Evolutionary conservation across 1,139 yeast species (phyloP).

Genomic region (Taphrina betulina): DNA sequence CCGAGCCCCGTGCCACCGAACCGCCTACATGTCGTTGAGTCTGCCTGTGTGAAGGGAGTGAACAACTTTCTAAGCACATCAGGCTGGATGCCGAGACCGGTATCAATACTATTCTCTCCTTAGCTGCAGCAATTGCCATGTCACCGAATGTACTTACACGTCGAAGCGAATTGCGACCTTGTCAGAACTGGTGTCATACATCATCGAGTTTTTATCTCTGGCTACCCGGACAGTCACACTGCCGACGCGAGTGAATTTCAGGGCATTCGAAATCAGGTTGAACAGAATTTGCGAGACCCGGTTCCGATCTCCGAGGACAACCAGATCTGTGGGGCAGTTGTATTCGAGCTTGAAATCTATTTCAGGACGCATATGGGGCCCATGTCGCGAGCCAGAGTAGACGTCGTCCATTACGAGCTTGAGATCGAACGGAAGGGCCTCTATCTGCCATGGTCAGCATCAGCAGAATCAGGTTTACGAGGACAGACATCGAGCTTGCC

Average conservation of each 20-base stretch:
- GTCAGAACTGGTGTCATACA: background rate
- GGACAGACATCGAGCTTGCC: constrained; percentile 39
- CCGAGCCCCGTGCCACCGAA: constrained; percentile 92
- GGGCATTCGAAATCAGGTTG: constrained; percentile 59
- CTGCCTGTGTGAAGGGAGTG: constrained; percentile 88
- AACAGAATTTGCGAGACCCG: constrained; percentile 52
- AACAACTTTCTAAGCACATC: constrained; percentile 79
- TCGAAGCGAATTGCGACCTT: constrained; percentile 5
- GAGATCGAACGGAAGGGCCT: constrained; percentile 19
- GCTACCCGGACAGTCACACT: no score
- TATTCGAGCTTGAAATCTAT: constrained; percentile 6
- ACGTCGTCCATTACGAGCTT: constrained; percentile 11
- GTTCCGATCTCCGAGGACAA: constrained; percentile 34
- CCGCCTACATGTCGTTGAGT: constrained; percentile 85
- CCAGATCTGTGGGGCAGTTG: constrained; percentile 6
- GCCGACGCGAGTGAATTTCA: constrained; percentile 56
- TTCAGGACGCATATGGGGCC: constrained; percentile 7
- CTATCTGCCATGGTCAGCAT: background rate
- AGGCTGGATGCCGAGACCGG: constrained; percentile 83
- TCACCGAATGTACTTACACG: no score
- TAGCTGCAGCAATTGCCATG: no score
- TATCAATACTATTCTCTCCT: no score
- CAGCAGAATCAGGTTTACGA: constrained; percentile 52
- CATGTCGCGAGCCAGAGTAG: constrained; percentile 18
- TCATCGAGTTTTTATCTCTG: no score